Conservation (phyloP, 1,284 basidiomycete genomes). For the Apiotrichum gracile region DNA sequence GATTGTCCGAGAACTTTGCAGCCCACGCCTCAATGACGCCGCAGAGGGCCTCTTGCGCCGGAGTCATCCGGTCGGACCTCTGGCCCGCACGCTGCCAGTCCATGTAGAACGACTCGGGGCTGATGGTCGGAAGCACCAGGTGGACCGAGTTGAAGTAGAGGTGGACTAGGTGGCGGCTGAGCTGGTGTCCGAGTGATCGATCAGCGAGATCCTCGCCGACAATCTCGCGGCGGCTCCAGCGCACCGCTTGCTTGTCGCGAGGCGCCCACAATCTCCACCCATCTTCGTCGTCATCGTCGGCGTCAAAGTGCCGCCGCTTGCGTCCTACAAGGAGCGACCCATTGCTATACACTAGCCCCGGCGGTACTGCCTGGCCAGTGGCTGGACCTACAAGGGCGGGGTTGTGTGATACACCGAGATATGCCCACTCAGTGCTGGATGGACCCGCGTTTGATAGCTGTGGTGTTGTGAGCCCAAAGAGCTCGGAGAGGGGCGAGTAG, state of each 20-base stretch:
- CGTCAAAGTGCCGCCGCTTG: not conserved
- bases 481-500: too few species aligned
- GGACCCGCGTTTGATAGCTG: too few species aligned
- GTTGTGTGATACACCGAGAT: too few species aligned
- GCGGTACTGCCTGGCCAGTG: not conserved
- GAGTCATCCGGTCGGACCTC: constrained; percentile 29
- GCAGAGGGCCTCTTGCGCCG: constrained; percentile 32
- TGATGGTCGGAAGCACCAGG: constrained; percentile 31
- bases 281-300: constrained; percentile 1
- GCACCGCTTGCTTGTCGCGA: constrained; percentile 4
- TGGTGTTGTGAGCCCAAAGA: too few species aligned
- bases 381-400: not conserved
- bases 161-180: constrained; percentile 32
- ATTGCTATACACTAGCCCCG: too few species aligned
- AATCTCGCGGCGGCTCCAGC: constrained; percentile 23
- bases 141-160: constrained; percentile 35
- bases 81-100: constrained; percentile 34
- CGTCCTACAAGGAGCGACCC: too few species aligned
- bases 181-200: constrained; percentile 23
- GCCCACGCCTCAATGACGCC: constrained; percentile 40
- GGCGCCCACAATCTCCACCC: constrained; percentile 22
- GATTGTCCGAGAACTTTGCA: constrained; percentile 37
- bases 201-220: constrained; percentile 31
- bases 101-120: constrained; percentile 33
- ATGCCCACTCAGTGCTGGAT: too few species aligned